A percentile compares a stretch with the other conserved stretches of the same genome.
Conservation (phyloP, 805 yeast genomes). For the Myxozyma mucilagina region DNA sequence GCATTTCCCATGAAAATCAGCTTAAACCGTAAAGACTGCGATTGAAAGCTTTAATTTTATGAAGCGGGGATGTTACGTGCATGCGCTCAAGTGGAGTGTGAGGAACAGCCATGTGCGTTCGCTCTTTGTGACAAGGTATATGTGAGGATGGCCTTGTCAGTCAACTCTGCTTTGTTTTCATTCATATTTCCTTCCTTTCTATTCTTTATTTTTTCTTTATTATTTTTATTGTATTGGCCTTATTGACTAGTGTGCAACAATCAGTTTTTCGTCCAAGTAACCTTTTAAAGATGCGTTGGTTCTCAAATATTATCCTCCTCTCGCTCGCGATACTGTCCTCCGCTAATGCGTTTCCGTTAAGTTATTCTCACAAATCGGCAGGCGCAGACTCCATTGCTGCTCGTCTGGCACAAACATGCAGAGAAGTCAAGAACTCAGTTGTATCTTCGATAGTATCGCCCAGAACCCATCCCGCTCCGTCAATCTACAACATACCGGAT, state of each 20-base stretch:
- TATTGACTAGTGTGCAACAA: not conserved
- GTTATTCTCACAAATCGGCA: no score
- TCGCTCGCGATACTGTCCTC: no score
- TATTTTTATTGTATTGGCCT: not conserved
- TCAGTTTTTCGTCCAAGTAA: no score
- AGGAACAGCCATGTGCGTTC: not conserved
- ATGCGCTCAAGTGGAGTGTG: not conserved
- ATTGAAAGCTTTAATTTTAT: no score
- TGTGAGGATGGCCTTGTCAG: not conserved
- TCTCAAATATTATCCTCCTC: no score
- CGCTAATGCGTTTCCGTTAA: no score
- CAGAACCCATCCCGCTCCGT: not conserved
- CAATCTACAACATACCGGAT: not conserved
- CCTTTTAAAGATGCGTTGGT: no score
- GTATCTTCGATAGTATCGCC: not conserved
- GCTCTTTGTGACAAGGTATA: not conserved
- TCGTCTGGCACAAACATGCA: not conserved
- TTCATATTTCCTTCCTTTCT: not conserved
- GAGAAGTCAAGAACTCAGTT: not conserved
- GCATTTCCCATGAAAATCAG: no score
- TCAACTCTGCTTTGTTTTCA: not conserved
- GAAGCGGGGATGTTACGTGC: no score
- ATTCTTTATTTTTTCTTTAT: not conserved
- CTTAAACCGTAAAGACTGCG: no score
- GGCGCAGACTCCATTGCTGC: no score